These are phyloP conservation scores for Globisporangium barbulae DNA, from an alignment of 352 stramenopile species.

Conservation along the genomic window DNA sequence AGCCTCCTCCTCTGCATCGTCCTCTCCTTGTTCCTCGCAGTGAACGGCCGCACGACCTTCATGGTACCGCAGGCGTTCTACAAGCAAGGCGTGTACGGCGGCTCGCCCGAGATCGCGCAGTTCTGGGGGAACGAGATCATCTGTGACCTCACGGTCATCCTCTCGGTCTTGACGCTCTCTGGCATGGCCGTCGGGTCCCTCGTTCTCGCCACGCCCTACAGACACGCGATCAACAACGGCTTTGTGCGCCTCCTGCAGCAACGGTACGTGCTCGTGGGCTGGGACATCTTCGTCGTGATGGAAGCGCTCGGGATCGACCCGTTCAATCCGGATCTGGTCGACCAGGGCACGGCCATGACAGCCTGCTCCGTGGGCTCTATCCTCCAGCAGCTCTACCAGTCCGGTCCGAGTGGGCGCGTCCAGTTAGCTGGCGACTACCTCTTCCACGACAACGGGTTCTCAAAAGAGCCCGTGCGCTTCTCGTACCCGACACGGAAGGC, in stretches of 20 bases:
- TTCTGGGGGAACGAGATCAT: constrained; percentile 60
- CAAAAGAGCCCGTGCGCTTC: neutral
- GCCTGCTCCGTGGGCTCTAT: constrained; percentile 39
- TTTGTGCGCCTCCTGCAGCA: neutral
- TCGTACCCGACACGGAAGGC: neutral
- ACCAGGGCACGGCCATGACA: constrained; percentile 16
- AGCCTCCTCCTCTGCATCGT: constrained; percentile 9
- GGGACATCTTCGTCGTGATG: constrained; percentile 17
- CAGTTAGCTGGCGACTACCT: neutral
- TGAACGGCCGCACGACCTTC: neutral
- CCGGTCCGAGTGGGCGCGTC: constrained; percentile 27
- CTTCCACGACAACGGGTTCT: constrained; percentile 1
- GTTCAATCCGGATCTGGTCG: constrained; percentile 21
- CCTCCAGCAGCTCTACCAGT: constrained; percentile 48
- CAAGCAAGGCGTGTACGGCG: constrained; percentile 37
- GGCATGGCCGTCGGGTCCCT: neutral
- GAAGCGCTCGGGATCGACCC: constrained; percentile 53
- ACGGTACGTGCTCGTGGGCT: constrained; percentile 8
- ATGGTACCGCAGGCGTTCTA: neutral
- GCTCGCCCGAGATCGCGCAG: constrained; percentile 25
- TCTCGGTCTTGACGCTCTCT: constrained; percentile 16
- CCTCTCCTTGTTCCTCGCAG: neutral
- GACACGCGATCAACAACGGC: neutral
- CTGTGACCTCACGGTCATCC: constrained; percentile 41
- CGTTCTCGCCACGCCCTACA: neutral